Evolutionary conservation across 163 green algal species (phyloP), one percentile per base, ranked within the genome.

Genomic region (Volvox carteri): DNA sequence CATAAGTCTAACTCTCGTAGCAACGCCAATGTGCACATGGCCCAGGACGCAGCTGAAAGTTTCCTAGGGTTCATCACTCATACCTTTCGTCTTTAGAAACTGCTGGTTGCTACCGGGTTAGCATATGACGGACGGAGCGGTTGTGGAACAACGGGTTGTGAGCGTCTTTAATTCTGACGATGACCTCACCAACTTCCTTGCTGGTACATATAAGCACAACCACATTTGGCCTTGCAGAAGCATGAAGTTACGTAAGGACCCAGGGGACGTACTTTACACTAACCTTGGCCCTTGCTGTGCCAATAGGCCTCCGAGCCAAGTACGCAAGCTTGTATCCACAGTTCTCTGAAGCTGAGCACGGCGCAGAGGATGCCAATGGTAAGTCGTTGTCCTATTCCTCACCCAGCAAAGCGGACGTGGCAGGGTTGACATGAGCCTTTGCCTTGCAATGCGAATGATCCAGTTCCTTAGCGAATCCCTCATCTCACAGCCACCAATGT

Each of bases 111-210:
- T 33, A 33, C 60, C 23, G 37, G 60, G 25, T 56, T 78, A 11
- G 35, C 41, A n/a, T 65, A 80, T 80, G 73, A 11, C 73, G 41
- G 44, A 80, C 73, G 73, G 44, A 5, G 16, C n/a, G 42, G 73
- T 25, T 28, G 73, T 30, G 28, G 73, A 80, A 44, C 42, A 80
- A 35, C 48, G 75, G 16, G 33, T 21, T 30, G 25, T 42, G 18
- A 89, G 41, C 54, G 84, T 89, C 35, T 89, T 84, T 42, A 84
- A 52, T 23, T 89, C 84, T 23, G 84, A 89, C 3, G 84, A 89
- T 28, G 84, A 89, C 72, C 56, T 89, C 25, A 78, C 84, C 6
- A 89, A 41, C 39, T 89, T 89, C 37, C 42, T 89, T 19, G 84
- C 72, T 12, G 84, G 84, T 89, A 80, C 7, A 73, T 56, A 65